Conservation (phyloP, 768 basidiomycete genomes). For the Candolleomyces eurysporus region DNA sequence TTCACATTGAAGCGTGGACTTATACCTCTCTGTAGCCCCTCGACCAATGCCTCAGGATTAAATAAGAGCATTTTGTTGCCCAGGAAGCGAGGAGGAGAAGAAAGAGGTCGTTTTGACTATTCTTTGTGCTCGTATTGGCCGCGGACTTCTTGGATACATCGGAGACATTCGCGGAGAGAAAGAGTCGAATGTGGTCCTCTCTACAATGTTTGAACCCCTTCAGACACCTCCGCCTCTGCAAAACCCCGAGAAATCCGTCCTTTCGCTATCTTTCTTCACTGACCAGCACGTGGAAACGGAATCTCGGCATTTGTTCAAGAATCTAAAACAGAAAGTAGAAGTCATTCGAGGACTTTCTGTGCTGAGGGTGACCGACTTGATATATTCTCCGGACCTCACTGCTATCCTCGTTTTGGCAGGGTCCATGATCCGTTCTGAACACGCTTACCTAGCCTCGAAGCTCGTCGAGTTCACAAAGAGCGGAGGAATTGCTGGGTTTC, state of each 20-base stretch:
- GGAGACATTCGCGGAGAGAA: constrained; percentile 30
- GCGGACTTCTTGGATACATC: constrained; percentile 32
- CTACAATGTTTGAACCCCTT: constrained; percentile 31
- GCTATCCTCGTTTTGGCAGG: constrained; percentile 37
- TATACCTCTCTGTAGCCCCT: constrained; percentile 8
- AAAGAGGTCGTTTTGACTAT: constrained; percentile 23
- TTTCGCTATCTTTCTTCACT: constrained; percentile 21
- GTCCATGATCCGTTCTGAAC: constrained; percentile 19
- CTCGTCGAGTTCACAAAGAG: constrained; percentile 31
- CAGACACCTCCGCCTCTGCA: constrained; percentile 10
- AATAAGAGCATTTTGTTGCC: too few relatives aligned
- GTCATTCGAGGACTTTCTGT: constrained; percentile 18
- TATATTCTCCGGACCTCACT: constrained; percentile 25
- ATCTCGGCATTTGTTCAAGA: constrained; percentile 16
- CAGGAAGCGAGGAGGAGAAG: neutral
- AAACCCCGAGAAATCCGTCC: constrained; percentile 20
- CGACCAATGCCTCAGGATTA: too few relatives aligned
- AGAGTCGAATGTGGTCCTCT: constrained; percentile 23
- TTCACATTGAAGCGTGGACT: constrained; percentile 22
- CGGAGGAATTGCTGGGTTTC: constrained; percentile 37
- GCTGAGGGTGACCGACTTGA: constrained; percentile 21
- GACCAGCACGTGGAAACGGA: constrained; percentile 12
- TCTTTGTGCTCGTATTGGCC: constrained; percentile 20
- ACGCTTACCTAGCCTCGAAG: constrained; percentile 24
- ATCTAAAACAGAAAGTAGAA: constrained; percentile 18